Evolutionary conservation across 805 yeast genomes (phyloP).

Genomic region (Wickerhamiella dianesei): DNA sequence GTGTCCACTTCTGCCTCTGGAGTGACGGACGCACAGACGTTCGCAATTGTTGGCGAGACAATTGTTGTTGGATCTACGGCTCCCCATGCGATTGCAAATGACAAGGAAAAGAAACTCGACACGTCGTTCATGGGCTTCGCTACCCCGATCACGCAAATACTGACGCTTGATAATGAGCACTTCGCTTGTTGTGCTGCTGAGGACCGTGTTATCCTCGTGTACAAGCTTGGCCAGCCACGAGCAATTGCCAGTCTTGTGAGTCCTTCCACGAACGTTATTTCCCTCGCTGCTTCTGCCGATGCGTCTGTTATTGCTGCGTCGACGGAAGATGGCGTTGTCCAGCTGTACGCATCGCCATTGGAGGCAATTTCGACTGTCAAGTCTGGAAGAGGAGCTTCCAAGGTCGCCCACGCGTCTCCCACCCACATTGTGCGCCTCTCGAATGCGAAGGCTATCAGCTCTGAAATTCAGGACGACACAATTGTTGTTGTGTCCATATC

Average conservation of each 20-base stretch:
- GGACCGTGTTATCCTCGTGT: constrained; percentile 71
- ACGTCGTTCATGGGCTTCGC: constrained; percentile 65
- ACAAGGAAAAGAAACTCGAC: constrained; percentile 30
- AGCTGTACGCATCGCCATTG: constrained; percentile 37
- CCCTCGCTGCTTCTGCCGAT: constrained; percentile 24
- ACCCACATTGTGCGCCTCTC: background rate
- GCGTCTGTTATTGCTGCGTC: constrained; percentile 34
- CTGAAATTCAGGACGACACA: background rate
- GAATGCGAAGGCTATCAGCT: background rate
- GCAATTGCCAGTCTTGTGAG: constrained; percentile 52
- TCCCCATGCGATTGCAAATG: constrained; percentile 33
- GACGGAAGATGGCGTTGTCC: constrained; percentile 65
- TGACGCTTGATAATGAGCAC: constrained; percentile 29
- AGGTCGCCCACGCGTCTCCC: background rate
- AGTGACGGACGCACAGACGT: constrained; percentile 5
- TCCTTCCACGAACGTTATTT: constrained; percentile 41
- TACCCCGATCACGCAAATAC: constrained; percentile 43
- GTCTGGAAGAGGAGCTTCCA: background rate
- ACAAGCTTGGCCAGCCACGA: constrained; percentile 34
- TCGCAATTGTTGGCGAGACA: background rate
- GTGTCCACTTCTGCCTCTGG: constrained; percentile 18
- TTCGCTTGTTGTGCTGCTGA: constrained; percentile 61
- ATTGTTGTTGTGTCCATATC: background rate
- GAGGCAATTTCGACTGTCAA: background rate
- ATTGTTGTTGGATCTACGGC: constrained; percentile 47